Percentiles rank a stretch among this genome's conserved stretches.
Conservation (phyloP, 768 basidiomycete genomes). For the Calocera viscosa region DNA sequence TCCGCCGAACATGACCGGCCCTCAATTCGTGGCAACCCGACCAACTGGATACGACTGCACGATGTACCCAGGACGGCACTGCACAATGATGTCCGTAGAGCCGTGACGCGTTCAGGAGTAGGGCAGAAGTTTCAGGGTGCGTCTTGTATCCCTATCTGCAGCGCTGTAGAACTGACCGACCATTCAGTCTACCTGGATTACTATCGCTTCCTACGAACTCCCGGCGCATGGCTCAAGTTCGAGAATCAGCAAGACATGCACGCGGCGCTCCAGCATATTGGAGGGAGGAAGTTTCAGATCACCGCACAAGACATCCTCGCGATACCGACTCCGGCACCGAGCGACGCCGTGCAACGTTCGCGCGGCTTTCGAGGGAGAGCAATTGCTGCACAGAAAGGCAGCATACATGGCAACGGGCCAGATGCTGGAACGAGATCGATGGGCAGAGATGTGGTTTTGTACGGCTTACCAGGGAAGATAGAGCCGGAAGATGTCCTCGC, state of each 20-base stretch:
- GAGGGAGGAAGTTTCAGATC: constrained; percentile 24
- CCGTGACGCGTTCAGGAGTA: constrained; percentile 28
- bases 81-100: constrained; percentile 39
- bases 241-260: constrained; percentile 35
- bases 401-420: constrained; percentile 36
- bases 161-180: neutral
- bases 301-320: constrained; percentile 20
- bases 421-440: constrained; percentile 39
- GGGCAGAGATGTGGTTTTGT: constrained; percentile 45
- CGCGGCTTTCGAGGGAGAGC: constrained; percentile 35
- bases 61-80: constrained; percentile 40
- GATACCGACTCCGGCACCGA: neutral
- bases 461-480: constrained; percentile 47
- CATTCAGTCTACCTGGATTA: constrained; percentile 47
- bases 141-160: constrained; percentile 8
- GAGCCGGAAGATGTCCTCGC: constrained; percentile 28
- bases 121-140: constrained; percentile 23
- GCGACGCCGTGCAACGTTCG: constrained; percentile 16
- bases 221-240: constrained; percentile 47
- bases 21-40: too few relatives aligned
- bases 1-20: too few relatives aligned
- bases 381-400: constrained; percentile 30
- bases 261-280: constrained; percentile 34
- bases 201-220: constrained; percentile 45
- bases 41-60: neutral